A percentile compares a stretch with the other conserved stretches of the same genome.
phyloP scores from a whole-genome alignment of 768 basidiomycete species.

The Polyporus arcularius region DNA sequence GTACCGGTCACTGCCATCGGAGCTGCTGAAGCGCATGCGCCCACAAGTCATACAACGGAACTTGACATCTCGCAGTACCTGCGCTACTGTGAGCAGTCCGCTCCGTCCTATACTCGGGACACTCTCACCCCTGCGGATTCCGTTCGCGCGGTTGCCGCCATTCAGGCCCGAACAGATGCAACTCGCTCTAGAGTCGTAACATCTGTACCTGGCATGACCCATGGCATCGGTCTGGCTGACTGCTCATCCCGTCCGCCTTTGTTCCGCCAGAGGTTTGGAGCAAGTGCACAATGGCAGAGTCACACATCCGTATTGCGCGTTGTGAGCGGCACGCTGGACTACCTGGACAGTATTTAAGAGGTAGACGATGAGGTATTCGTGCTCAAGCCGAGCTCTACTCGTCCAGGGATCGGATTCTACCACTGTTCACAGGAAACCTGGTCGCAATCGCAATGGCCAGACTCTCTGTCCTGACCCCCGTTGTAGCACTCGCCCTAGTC shows the following conservation, averaged over 20 bases:
- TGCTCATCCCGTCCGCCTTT: neutral
- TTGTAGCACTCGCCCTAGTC: neutral
- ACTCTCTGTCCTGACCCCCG: neutral
- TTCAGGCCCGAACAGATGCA: slow-evolving; percentile 2
- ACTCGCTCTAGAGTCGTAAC: neutral
- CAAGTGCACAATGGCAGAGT: neutral
- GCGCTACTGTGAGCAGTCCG: neutral
- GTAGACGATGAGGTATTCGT: neutral
- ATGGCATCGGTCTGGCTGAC: neutral
- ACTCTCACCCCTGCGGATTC: neutral
- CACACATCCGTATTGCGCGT: neutral
- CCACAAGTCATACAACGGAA: neutral
- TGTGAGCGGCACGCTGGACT: neutral
- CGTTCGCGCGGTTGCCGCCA: neutral
- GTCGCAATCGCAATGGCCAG: neutral
- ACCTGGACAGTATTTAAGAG: neutral
- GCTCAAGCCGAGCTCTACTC: neutral
- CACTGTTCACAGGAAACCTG: neutral
- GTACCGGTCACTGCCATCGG: neutral
- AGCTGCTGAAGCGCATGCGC: neutral
- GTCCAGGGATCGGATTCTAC: neutral
- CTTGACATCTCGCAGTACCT: neutral
- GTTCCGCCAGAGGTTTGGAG: neutral
- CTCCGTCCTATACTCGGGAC: neutral
- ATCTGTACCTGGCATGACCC: neutral